Base-by-base conservation (phyloP, 106 monocot species). In the Apostasia ramifera region DNA sequence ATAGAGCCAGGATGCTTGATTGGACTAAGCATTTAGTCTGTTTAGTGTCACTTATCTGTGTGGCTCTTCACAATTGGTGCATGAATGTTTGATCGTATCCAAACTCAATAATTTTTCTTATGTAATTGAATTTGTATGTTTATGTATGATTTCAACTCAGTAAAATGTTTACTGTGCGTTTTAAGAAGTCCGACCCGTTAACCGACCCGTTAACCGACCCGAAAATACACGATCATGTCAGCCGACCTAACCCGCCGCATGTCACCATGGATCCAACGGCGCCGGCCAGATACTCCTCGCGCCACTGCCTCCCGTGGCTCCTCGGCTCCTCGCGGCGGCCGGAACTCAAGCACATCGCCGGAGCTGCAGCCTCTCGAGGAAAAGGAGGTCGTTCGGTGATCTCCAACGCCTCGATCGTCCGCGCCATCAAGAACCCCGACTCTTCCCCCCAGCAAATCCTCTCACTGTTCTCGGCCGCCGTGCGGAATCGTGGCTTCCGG, bases 271-370 rank as follows among this genome's bases (percentile, higher is more conserved):
- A 41, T 1, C 44, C 62, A 63, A 12, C 44, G 44, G 45, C 2
- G 42, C 61, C 42, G 3, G 40, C 9, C 2, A 11, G 13, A 2
- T 12, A 9, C 13, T 4, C 38, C n/a, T 26, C 11, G 38, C 71
- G 5, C 44, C 42, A 13, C 56, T 7, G 12, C 13, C 66, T 74
- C 66, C 74, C 74, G 56, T 73, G 73, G 73, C 63, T 73, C 43
- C 64, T 40, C 11, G 41, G 45, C 44, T 44, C 54, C 26, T 50
- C 62, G n/a, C 37, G 40, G 8, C 9, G 38, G 5, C 63, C 64
- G 53, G n/a, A 63, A 54, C 53, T 42, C 55, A 46, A 40, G 40
- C 48, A 13, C 8, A 40, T 40, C 59, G 48, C 71, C 48, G 40
- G 61, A 9, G 15, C 15, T 1, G 40, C 8, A 6, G 8, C 40